Conservation (phyloP, 148 eudicot genomes). For the Arctostaphylos glauca region DNA sequence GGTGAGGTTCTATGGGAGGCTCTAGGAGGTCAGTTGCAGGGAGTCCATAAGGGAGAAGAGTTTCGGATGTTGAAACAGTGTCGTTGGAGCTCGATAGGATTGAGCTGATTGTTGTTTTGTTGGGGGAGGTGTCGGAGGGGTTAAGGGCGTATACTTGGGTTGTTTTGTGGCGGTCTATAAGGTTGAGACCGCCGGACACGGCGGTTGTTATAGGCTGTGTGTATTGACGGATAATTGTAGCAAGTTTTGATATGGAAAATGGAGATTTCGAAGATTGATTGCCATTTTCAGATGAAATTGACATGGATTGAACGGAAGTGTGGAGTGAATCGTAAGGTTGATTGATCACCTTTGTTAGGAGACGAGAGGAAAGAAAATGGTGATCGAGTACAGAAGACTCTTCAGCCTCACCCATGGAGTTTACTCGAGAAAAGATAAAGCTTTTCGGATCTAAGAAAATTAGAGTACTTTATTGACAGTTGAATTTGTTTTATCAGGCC, state of each 20-base stretch:
- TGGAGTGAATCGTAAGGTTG: neutral
- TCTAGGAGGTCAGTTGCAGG: conserved; percentile 38
- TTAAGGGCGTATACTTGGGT: conserved; percentile 45
- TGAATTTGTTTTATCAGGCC: no score
- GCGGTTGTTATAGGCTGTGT: conserved; percentile 17
- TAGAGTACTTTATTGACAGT: no score
- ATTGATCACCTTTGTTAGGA: neutral
- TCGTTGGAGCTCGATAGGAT: conserved; percentile 26
- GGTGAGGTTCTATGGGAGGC: conserved; percentile 37
- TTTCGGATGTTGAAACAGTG: conserved; percentile 9
- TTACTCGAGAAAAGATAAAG: no score
- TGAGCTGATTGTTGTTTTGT: conserved; percentile 32
- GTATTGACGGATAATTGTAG: conserved; percentile 23
- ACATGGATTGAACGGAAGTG: neutral
- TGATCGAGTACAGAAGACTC: no score
- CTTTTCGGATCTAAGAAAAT: no score
- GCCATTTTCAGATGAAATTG: conserved; percentile 18
- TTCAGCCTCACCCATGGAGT: no score
- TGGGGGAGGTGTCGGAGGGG: conserved; percentile 20
- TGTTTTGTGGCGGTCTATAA: conserved; percentile 37
- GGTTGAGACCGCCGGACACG: conserved; percentile 35
- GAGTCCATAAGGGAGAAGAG: conserved; percentile 32
- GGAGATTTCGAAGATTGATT: neutral
- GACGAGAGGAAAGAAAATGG: no score
- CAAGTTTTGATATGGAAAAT: conserved; percentile 15